These are phyloP conservation scores for Euptelea pleiosperma DNA, from an alignment of 164 flowering plant species.

Conservation along the genomic window DNA sequence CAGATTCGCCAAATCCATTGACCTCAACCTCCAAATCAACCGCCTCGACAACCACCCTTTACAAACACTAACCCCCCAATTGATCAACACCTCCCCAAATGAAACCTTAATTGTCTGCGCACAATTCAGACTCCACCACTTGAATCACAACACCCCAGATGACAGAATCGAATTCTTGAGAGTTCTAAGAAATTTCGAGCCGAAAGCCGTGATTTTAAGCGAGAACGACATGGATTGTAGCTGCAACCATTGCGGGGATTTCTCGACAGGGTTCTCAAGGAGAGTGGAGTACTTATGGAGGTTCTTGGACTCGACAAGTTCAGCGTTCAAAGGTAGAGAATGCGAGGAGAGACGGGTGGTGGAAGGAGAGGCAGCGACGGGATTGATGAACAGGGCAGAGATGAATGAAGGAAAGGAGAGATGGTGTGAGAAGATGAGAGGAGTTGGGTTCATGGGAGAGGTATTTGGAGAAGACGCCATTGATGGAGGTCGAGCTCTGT, in stretches of 20 bases:
- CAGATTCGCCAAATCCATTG: slow-evolving; percentile 48
- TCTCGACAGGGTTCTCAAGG: slow-evolving; percentile 44
- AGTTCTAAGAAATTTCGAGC: slow-evolving; percentile 36
- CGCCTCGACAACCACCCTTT: slow-evolving; percentile 37
- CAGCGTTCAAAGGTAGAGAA: slow-evolving; percentile 73
- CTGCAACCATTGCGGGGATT: slow-evolving; percentile 51
- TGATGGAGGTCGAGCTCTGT: slow-evolving; percentile 56
- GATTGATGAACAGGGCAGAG: slow-evolving; percentile 33
- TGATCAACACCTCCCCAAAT: slow-evolving; percentile 26
- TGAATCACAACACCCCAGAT: slow-evolving; percentile 42
- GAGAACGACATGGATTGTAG: slow-evolving; percentile 63
- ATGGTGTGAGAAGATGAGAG: slow-evolving; percentile 69
- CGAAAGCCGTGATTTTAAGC: slow-evolving; percentile 58
- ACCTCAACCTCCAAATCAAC: slow-evolving; percentile 57
- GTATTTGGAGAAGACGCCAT: slow-evolving; percentile 57
- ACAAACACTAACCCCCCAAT: slow-evolving; percentile 36
- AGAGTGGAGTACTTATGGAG: slow-evolving; percentile 65
- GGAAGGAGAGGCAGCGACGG: slow-evolving; percentile 74
- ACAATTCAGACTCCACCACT: slow-evolving; percentile 65
- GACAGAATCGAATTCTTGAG: slow-evolving; percentile 46
- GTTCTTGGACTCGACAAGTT: slow-evolving; percentile 71
- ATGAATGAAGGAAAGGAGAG: slow-evolving; percentile 63
- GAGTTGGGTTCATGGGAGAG: slow-evolving; percentile 44
- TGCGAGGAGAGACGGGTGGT: slow-evolving; percentile 60
- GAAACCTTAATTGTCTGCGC: slow-evolving; percentile 63